phyloP scores from a whole-genome alignment of 257 asterid species.

The Cordia subcordata region DNA sequence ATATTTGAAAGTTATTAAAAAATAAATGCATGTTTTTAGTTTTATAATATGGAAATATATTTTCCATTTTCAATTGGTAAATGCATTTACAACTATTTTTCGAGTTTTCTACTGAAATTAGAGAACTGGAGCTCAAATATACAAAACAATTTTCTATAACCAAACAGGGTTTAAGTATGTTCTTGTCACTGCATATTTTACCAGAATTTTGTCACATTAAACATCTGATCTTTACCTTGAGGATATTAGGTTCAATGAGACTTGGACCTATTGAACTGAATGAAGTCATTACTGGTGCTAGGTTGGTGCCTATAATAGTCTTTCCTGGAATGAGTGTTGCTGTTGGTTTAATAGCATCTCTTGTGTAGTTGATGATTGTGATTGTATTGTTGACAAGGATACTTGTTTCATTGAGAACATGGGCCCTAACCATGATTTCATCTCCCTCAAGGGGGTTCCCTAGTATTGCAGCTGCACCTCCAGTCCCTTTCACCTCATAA shows the following conservation, averaged over 20 bases:
- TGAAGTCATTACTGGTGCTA: slow-evolving; percentile 41
- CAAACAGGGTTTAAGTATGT: too few species aligned
- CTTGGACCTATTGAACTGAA: slow-evolving; percentile 37
- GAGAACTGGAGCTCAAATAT: too few species aligned
- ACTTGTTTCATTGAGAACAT: slow-evolving; percentile 23
- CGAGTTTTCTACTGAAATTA: too few species aligned
- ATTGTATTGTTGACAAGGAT: slow-evolving; percentile 8
- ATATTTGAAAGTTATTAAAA: too few species aligned
- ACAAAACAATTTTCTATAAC: too few species aligned
- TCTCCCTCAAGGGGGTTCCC: slow-evolving; percentile 15
- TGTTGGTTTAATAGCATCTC: slow-evolving; percentile 9
- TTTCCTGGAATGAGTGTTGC: slow-evolving; percentile 22
- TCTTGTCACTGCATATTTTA: too few species aligned
- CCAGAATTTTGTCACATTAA: too few species aligned
- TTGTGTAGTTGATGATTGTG: slow-evolving; percentile 14
- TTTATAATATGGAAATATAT: too few species aligned
- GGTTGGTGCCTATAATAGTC: slow-evolving; percentile 21
- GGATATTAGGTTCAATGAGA: slow-evolving; percentile 29
- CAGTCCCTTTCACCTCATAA: slow-evolving; percentile 42
- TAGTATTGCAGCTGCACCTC: slow-evolving; percentile 41
- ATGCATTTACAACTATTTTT: too few species aligned
- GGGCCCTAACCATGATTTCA: slow-evolving; percentile 18
- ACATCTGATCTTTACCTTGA: slow-evolving; percentile 27
- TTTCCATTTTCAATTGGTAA: too few species aligned
- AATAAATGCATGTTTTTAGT: too few species aligned